A percentile compares a stretch with the other conserved stretches of the same genome.
phyloP scores from a whole-genome alignment of 2,329 filamentous ascomycete genomes.

The Penicillium frequentans region DNA sequence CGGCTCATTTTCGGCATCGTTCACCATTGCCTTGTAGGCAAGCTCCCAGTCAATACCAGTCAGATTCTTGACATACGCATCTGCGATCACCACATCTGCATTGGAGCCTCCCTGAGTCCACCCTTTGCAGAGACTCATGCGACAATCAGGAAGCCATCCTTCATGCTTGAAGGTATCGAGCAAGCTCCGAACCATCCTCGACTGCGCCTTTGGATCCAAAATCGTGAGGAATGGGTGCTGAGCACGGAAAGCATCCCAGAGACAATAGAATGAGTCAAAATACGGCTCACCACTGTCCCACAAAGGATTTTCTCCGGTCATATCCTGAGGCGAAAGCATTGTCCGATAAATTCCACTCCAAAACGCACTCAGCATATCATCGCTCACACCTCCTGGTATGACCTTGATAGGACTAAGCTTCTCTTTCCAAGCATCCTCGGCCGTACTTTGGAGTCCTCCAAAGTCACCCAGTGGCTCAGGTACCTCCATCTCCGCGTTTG shows the following conservation, averaged over 20 bases:
- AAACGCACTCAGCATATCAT: slow-evolving; percentile 56
- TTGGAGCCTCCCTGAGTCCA: slow-evolving; percentile 46
- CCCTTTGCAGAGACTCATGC: slow-evolving; percentile 34
- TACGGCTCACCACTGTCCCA: slow-evolving; percentile 66
- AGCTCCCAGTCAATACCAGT: slow-evolving; percentile 64
- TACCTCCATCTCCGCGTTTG: slow-evolving; percentile 65
- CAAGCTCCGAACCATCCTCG: slow-evolving; percentile 29
- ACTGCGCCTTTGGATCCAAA: slow-evolving; percentile 27
- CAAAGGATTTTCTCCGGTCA: slow-evolving; percentile 67
- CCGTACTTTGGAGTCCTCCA: slow-evolving; percentile 45
- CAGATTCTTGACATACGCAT: slow-evolving; percentile 66
- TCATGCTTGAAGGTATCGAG: slow-evolving; percentile 31
- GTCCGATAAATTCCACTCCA: slow-evolving; percentile 69
- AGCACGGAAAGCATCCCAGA: slow-evolving; percentile 24
- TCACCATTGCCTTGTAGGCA: slow-evolving; percentile 66
- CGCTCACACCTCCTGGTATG: slow-evolving; percentile 52
- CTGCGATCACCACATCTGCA: slow-evolving; percentile 65
- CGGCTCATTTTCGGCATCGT: slow-evolving; percentile 68
- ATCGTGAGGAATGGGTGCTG: slow-evolving; percentile 30
- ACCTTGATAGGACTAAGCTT: slow-evolving; percentile 61
- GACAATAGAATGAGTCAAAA: slow-evolving; percentile 66
- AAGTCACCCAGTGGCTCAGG: slow-evolving; percentile 48
- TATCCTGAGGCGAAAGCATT: slow-evolving; percentile 68
- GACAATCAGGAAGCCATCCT: slow-evolving; percentile 33
- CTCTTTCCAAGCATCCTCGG: slow-evolving; percentile 56